These are phyloP conservation scores for Thraustotheca clavata DNA, from an alignment of 352 stramenopile species.

Conservation along the genomic window DNA sequence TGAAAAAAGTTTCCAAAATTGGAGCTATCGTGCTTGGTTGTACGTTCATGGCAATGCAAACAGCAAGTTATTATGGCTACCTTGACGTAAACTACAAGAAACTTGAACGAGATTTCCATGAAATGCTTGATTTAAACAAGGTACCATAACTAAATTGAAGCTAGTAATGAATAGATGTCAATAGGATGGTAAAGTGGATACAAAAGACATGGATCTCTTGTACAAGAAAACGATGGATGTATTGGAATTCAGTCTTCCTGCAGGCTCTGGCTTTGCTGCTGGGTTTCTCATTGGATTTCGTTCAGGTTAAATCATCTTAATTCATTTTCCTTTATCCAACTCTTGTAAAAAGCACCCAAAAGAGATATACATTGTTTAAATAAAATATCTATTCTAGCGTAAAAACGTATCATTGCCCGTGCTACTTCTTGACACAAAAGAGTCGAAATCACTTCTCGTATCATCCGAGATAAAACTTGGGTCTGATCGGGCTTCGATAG, in stretches of 20 bases:
- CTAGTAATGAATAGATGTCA: no score
- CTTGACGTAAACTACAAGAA: constrained; percentile 90
- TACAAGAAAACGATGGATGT: constrained; percentile 72
- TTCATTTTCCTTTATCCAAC: neutral
- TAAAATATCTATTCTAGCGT: neutral
- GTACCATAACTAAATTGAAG: no score
- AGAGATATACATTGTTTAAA: neutral
- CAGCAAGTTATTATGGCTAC: constrained; percentile 83
- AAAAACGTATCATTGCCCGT: constrained; percentile 1
- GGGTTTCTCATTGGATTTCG: constrained; percentile 75
- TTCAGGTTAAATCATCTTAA: constrained; percentile 32
- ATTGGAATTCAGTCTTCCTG: constrained; percentile 68
- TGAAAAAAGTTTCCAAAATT: constrained; percentile 89
- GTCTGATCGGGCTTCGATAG: neutral
- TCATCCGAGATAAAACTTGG: neutral
- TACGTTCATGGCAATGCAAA: constrained; percentile 85
- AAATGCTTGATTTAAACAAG: constrained; percentile 73
- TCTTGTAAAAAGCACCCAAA: neutral
- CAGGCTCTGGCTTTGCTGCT: constrained; percentile 59
- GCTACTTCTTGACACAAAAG: neutral
- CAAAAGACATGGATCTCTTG: constrained; percentile 65
- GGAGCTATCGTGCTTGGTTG: constrained; percentile 75
- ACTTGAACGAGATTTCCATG: constrained; percentile 66
- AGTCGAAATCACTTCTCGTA: neutral
- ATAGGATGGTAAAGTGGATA: constrained; percentile 64